phyloP scores from a whole-genome alignment of 768 basidiomycete genomes.

The Agaricus sinodeliciosus region DNA sequence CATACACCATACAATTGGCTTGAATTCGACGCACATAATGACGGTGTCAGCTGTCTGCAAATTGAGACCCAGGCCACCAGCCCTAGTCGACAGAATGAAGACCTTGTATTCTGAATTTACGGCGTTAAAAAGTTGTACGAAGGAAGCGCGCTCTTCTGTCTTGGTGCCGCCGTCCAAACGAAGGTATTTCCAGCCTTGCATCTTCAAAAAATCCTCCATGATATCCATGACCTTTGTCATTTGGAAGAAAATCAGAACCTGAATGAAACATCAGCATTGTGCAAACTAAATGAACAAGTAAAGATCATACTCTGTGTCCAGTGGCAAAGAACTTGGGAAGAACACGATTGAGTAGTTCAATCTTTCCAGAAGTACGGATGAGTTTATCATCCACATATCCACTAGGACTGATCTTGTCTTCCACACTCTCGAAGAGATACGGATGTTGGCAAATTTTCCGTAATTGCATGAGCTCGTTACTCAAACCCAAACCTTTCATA shows the following conservation, averaged over 20 bases:
- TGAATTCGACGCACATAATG: slow-evolving; percentile 62
- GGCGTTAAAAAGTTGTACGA: slow-evolving; percentile 87
- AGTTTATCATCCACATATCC: slow-evolving; percentile 81
- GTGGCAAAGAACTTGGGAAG: slow-evolving; percentile 93
- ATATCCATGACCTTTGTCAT: slow-evolving; percentile 99
- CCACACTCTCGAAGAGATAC: slow-evolving; percentile 92
- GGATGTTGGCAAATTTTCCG: slow-evolving; percentile 99
- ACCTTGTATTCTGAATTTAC: slow-evolving; percentile 81
- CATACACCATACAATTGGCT: background rate
- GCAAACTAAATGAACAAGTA: background rate
- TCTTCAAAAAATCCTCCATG: slow-evolving; percentile 91
- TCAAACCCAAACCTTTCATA: slow-evolving; percentile 81
- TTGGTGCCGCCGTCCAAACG: slow-evolving; percentile 96
- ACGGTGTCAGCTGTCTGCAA: slow-evolving; percentile 96
- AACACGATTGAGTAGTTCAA: slow-evolving; percentile 85
- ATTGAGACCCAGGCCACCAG: slow-evolving; percentile 91
- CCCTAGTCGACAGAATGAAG: slow-evolving; percentile 91
- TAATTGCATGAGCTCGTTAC: slow-evolving; percentile 96
- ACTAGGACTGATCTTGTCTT: slow-evolving; percentile 85
- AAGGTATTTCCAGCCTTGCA: slow-evolving; percentile 80
- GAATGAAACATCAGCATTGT: slow-evolving; percentile 5
- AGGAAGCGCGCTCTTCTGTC: slow-evolving; percentile 87
- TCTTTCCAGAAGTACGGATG: slow-evolving; percentile 84
- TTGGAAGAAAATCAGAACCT: slow-evolving; percentile 99
- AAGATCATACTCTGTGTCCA: slow-evolving; percentile 69